Evolutionary conservation across 192 early-diverging fungal genomes (phyloP), one percentile per base, ranked within the genome.

Genomic region (Dissophora globulifera): DNA sequence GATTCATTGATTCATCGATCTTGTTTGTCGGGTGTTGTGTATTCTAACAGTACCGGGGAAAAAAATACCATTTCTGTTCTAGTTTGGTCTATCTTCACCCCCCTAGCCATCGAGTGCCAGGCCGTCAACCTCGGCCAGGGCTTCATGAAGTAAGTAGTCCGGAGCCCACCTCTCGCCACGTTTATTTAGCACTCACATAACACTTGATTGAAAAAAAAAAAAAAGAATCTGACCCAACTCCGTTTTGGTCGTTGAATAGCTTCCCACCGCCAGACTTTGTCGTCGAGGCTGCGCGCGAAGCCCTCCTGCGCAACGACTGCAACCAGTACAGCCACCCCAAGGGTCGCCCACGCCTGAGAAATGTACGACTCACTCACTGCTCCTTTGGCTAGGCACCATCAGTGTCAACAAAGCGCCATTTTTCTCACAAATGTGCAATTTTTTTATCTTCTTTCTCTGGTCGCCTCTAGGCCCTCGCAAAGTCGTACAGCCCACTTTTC

Each of bases 111-210:
- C 5, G 89, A 93, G 57, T 88, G 93, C 54, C 85, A 89, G 35
- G 95, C 96, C 7, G 93, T 96, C 69, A 97, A 98, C 81, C 85
- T 97, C 16, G 96, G 96, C 2, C 96, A 98, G 79, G 94, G 88
- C 1, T 93, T 85, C 50, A 91, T 92, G 91, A 88, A 88, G 86
- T 86, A 86, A 58, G n/a, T n/a, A n/a, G n/a, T n/a, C n/a, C n/a
- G n/a, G n/a, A n/a, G n/a, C n/a, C n/a, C n/a, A n/a, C n/a, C n/a
- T n/a, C n/a, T n/a, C n/a, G n/a, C n/a, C n/a, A n/a, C n/a, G n/a
- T n/a, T n/a, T n/a, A n/a, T n/a, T n/a, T n/a, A n/a, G n/a, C n/a
- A n/a, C n/a, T n/a, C n/a, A n/a, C n/a, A n/a, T n/a, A n/a, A n/a
- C n/a, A n/a, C n/a, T n/a, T n/a, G n/a, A n/a, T n/a, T n/a, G n/a